Base-by-base conservation (phyloP, 805 yeast species). In the Candida tallmaniae region DNA sequence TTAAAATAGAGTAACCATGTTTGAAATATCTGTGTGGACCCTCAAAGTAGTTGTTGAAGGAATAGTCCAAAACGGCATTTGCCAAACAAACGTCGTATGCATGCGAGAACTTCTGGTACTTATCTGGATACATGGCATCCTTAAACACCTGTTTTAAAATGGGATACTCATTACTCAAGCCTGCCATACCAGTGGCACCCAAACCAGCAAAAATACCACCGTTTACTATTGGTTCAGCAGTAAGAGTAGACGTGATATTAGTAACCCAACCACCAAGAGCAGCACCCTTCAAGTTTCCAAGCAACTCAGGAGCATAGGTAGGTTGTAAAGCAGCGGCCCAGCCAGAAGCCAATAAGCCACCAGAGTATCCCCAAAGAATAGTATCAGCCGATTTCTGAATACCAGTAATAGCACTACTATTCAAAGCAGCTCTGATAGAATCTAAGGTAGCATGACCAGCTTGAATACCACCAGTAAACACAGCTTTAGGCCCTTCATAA, bases 241-340 rank as follows among this genome's bases (percentile, higher is more conserved):
- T 40, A 3, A 53, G 50, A 2, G 59, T 48, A 12, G 48, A 50
- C 6, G 62, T 56, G n/a, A 62, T 44, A 32, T 62, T 60, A 16
- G 60, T 51, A 9, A 56, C 60, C 46, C 58, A 50, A 3, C 68
- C 68, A 8, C 68, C 68, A 16, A 61, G 19, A 1, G 62, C 61
- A 12, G 49, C 62, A 15, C 68, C 70, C 14, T 41, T 36, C 4
- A 42, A 50, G 33, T 36, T 51, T 9, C 43, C 35, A 32, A 21
- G 30, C 18, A 47, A 40, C 42, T 64, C 68, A 2, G 62, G 60
- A 4, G 68, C 68, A 36, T 63, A 63, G 1, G 40, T 31, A 8
- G 66, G 66, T 38, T 58, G 65, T 18, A 60, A 41, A 6, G 57
- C 50, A 3, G 62, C 56, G 10, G 66, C 67, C 69, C 69, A 64